Evolutionary conservation across 176 grass and related monocot species (phyloP).

Genomic region (Thinopyrum elongatum): DNA sequence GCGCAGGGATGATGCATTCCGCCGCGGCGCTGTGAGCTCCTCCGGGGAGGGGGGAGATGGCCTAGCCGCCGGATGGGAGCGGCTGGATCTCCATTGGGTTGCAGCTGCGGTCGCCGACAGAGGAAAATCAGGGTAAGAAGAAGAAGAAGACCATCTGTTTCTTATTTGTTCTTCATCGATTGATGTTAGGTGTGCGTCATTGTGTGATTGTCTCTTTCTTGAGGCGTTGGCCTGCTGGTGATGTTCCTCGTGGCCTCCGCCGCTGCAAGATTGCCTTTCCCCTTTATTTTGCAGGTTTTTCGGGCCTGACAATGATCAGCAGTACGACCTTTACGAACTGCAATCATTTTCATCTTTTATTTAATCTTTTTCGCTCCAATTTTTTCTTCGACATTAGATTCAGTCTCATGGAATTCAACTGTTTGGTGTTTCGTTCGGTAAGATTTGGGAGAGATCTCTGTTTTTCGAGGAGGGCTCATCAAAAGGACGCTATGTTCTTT

Average conservation of each 20-base stretch:
- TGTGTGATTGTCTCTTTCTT: background rate
- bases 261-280: conserved; percentile 18
- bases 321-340: background rate
- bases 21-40: background rate
- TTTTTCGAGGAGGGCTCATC: background rate
- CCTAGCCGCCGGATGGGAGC: conserved; percentile 39
- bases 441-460: background rate
- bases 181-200: background rate
- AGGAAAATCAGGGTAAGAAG: background rate
- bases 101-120: conserved; percentile 44
- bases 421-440: background rate
- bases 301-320: background rate
- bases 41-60: background rate
- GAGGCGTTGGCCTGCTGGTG: background rate
- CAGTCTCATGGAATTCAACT: background rate
- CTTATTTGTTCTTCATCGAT: background rate
- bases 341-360: background rate
- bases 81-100: conserved; percentile 57
- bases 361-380: background rate
- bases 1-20: background rate
- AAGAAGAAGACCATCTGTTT: background rate
- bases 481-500: background rate
- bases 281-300: conserved; percentile 9
- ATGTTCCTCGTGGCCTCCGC: background rate
- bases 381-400: background rate